Conservation (phyloP, 495 filamentous ascomycete genomes). For the Aspergillus ostianus region DNA sequence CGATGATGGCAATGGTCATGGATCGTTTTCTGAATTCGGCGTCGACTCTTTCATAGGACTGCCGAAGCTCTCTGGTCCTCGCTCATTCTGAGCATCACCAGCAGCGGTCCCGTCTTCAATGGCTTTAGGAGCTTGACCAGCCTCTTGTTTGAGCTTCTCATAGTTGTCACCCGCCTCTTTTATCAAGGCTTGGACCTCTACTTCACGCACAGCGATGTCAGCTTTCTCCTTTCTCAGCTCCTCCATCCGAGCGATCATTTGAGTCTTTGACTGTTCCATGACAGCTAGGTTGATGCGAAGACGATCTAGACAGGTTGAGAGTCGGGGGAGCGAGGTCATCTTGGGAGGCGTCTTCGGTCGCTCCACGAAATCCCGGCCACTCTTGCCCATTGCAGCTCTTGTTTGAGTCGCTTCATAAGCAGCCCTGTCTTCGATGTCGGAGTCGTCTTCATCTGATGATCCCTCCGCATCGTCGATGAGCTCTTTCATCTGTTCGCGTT, state of each 20-base stretch:
- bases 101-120: slow-evolving; percentile 27
- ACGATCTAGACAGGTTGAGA: slow-evolving; percentile 49
- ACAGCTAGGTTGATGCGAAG: slow-evolving; percentile 50
- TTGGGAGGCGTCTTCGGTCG: slow-evolving; percentile 56
- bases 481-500: slow-evolving; percentile 75
- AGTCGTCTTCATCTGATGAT: slow-evolving; percentile 65
- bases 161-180: slow-evolving; percentile 82
- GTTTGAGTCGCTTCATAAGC: slow-evolving; percentile 91
- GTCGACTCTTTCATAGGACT: slow-evolving; percentile 29
- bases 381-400: slow-evolving; percentile 72
- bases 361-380: slow-evolving; percentile 42
- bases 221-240: slow-evolving; percentile 63
- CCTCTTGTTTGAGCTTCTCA: slow-evolving; percentile 57
- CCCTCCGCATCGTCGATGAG: slow-evolving; percentile 79
- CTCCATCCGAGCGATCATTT: slow-evolving; percentile 57
- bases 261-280: slow-evolving; percentile 54
- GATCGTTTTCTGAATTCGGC: slow-evolving; percentile 27
- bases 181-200: slow-evolving; percentile 76
- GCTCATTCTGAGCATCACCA: slow-evolving; percentile 31
- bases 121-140: slow-evolving; percentile 37
- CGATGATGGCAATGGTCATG: slow-evolving; percentile 13
- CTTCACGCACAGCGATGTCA: slow-evolving; percentile 70
- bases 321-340: slow-evolving; percentile 55
- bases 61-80: slow-evolving; percentile 45
- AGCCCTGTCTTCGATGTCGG: slow-evolving; percentile 72